These are phyloP conservation scores for Pistacia integerrima DNA, from an alignment of 345 rosid species.

Conservation along the genomic window DNA sequence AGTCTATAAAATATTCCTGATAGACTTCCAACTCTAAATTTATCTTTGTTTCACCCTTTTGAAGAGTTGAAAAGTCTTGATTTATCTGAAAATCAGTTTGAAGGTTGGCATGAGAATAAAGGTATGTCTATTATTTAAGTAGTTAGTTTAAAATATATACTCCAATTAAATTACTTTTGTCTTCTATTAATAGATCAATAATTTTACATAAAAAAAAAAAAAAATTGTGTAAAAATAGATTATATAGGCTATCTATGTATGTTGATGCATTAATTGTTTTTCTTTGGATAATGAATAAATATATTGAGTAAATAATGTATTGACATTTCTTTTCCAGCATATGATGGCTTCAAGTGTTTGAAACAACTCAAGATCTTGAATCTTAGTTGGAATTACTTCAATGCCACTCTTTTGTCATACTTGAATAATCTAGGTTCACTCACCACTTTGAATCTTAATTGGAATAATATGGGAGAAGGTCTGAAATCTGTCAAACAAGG, in stretches of 20 bases:
- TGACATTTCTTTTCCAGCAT: too few species aligned
- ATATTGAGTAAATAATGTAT: not conserved
- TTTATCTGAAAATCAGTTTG: not conserved
- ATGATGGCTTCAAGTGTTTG: not conserved
- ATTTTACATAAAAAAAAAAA: too few species aligned
- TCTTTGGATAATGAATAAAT: not conserved
- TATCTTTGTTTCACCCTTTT: constrained; percentile 18
- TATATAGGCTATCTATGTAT: too few species aligned
- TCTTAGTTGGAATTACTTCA: not conserved
- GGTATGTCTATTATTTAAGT: too few species aligned
- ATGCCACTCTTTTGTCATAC: not conserved
- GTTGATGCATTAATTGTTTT: too few species aligned
- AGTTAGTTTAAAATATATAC: too few species aligned
- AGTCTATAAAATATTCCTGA: accelerated
- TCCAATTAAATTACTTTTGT: too few species aligned
- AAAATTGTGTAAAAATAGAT: too few species aligned
- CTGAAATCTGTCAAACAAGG: too few species aligned
- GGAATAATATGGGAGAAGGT: too few species aligned
- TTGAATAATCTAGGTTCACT: not conserved
- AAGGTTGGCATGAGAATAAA: not conserved
- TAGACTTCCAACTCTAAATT: not conserved
- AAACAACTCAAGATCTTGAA: not conserved
- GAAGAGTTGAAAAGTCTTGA: not conserved
- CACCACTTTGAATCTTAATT: not conserved
- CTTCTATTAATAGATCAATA: too few species aligned